These are phyloP conservation scores for Melampsora americana DNA, from an alignment of 1,284 basidiomycete species.

Conservation along the genomic window DNA sequence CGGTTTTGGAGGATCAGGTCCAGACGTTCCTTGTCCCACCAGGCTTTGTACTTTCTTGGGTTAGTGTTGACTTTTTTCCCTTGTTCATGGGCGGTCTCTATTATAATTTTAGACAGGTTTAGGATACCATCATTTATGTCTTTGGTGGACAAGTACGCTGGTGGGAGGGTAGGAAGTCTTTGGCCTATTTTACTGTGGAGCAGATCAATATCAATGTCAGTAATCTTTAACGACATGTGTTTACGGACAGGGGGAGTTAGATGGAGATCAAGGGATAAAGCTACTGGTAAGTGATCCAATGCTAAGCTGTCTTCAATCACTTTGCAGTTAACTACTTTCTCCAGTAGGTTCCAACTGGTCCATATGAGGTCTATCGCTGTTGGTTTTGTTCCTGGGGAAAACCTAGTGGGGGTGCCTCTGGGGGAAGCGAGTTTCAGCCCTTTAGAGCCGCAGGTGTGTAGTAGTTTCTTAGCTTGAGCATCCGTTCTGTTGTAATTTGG, in stretches of 20 bases:
- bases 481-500: neutral
- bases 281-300: conserved; percentile 26
- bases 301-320: neutral
- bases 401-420: conserved; percentile 1
- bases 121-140: too few species aligned
- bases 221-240: neutral
- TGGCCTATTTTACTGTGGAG: neutral
- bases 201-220: neutral
- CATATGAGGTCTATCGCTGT: conserved; percentile 20
- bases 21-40: neutral
- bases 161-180: too few species aligned
- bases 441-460: neutral
- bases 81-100: too few species aligned
- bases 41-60: neutral
- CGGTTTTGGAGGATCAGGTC: neutral
- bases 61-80: neutral
- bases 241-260: neutral
- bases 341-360: neutral
- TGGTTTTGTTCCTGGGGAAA: neutral
- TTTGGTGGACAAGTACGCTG: too few species aligned
- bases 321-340: neutral
- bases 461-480: neutral
- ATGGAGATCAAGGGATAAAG: neutral
- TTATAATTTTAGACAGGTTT: too few species aligned
- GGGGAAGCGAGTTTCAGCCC: conserved; percentile 7